Evolutionary conservation across 306 rosid genomes (phyloP).

Genomic region (Acacia confusa): DNA sequence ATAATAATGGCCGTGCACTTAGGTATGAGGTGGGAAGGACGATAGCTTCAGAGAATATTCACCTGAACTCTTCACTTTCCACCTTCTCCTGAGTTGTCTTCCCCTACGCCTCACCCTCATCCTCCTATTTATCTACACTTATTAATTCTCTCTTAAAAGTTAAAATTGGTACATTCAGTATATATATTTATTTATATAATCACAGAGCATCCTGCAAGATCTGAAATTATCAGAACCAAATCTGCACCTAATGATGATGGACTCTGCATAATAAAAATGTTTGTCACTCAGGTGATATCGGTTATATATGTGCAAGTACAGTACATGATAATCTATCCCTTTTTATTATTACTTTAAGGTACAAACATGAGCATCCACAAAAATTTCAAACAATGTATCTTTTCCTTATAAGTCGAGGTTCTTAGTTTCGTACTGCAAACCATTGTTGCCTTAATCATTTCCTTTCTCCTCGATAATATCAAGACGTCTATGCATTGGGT

Average conservation of each 20-base stretch:
- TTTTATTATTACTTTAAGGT: no score
- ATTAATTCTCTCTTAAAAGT: neutral
- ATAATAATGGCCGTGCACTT: neutral
- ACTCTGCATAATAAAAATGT: neutral
- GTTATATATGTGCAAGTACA: no score
- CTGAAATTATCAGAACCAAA: neutral
- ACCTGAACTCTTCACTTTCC: neutral
- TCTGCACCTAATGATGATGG: neutral
- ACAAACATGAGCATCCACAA: no score
- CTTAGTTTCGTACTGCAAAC: neutral
- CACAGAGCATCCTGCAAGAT: neutral
- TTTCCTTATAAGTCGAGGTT: neutral
- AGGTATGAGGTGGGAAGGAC: neutral
- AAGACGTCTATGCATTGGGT: neutral
- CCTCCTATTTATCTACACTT: neutral
- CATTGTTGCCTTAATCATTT: constrained; percentile 6
- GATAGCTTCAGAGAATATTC: constrained; percentile 6
- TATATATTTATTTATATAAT: neutral
- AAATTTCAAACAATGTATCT: no score
- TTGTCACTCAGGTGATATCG: neutral
- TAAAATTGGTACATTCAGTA: no score
- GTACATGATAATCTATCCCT: neutral
- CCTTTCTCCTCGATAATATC: constrained; percentile 3
- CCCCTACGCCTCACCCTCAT: neutral
- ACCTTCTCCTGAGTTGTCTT: neutral